Conservation (phyloP, 163 green algal genomes). For the Prototheca wickerhamii region DNA sequence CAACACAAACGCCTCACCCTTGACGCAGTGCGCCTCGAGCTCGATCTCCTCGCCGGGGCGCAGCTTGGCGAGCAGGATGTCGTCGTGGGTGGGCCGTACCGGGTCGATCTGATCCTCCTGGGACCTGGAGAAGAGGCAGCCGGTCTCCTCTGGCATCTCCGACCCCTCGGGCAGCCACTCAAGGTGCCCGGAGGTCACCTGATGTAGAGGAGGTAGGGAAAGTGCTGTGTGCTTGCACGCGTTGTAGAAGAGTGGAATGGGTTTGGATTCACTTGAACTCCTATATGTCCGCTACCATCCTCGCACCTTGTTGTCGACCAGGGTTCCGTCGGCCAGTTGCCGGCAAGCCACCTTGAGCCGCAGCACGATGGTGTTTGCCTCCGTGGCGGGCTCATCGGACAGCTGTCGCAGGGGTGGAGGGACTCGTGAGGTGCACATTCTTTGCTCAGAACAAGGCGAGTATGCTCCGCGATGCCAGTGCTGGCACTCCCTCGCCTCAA, state of each 20-base stretch:
- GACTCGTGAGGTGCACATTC: background rate
- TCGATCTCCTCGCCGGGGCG: constrained; percentile 78
- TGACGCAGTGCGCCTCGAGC: constrained; percentile 86
- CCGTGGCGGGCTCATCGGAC: constrained; percentile 53
- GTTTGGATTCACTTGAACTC: background rate
- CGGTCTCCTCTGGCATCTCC: constrained; percentile 82
- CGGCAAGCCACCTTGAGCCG: constrained; percentile 71
- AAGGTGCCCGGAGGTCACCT: constrained; percentile 53
- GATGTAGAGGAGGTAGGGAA: too few relatives aligned
- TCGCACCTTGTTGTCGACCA: constrained; percentile 45
- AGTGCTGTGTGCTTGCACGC: too few relatives aligned
- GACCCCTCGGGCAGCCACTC: constrained; percentile 81
- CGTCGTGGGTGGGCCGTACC: constrained; percentile 50
- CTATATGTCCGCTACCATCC: too few relatives aligned
- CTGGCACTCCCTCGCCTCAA: background rate
- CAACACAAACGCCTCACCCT: constrained; percentile 50
- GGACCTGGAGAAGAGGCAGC: constrained; percentile 51
- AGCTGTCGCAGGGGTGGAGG: constrained; percentile 13
- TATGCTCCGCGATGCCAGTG: background rate
- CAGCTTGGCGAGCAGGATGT: constrained; percentile 96
- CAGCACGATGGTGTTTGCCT: constrained; percentile 94
- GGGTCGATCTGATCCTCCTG: constrained; percentile 44
- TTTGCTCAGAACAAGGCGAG: constrained; percentile 1
- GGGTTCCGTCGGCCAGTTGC: constrained; percentile 28
- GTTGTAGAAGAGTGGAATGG: background rate